phyloP scores from a whole-genome alignment of 176 grass and related monocot species.

The Oryza brachyantha region DNA sequence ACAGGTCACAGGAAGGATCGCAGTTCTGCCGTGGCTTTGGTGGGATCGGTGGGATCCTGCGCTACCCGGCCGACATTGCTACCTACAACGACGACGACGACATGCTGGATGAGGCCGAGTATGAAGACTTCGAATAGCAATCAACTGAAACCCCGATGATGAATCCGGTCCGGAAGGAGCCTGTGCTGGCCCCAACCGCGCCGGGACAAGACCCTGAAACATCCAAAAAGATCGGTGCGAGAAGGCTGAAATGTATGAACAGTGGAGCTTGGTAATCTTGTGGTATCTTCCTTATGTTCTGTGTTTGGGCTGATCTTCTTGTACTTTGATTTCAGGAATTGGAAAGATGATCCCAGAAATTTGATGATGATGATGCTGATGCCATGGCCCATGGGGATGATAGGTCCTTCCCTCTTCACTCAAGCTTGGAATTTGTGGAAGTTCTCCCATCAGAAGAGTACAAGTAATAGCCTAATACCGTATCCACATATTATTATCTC shows the following conservation, averaged over 20 bases:
- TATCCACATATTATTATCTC: background rate
- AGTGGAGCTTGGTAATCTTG: background rate
- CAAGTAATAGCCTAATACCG: background rate
- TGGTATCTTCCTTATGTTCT: background rate
- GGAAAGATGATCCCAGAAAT: background rate
- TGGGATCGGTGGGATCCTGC: conserved; percentile 57
- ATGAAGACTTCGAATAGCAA: conserved; percentile 58
- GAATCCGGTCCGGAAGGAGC: conserved; percentile 39
- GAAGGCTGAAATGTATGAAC: conserved; percentile 13
- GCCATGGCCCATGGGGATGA: no score
- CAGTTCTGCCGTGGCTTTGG: conserved; percentile 63
- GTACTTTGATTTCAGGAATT: conserved; percentile 16
- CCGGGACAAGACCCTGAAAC: conserved; percentile 22
- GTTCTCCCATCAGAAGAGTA: background rate
- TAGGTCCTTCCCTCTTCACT: background rate
- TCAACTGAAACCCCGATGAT: conserved; percentile 34
- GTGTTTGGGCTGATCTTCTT: background rate
- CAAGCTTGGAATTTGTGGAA: conserved; percentile 7
- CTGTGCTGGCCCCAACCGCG: conserved; percentile 32
- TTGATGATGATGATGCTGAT: background rate
- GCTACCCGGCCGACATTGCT: conserved; percentile 45
- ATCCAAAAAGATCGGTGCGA: conserved; percentile 32
- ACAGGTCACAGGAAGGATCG: conserved; percentile 67
- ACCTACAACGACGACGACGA: conserved; percentile 31
- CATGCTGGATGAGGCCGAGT: conserved; percentile 35